phyloP scores from a whole-genome alignment of 1,284 basidiomycete genomes.

The Bjerkandera adusta region DNA sequence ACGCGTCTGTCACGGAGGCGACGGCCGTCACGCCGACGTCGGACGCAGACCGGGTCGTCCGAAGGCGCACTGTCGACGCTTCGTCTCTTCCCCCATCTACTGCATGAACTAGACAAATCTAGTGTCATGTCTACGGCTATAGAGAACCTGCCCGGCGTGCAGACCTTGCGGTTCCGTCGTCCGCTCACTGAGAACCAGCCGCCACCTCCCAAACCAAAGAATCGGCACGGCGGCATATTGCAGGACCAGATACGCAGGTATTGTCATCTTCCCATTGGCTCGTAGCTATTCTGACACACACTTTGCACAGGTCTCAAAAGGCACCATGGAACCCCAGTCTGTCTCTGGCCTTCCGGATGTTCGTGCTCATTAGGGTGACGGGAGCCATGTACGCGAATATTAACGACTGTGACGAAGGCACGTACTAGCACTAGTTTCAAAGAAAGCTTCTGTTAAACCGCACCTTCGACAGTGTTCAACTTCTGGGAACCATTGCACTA shows the following conservation, averaged over 20 bases:
- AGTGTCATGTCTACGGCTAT: conserved; percentile 19
- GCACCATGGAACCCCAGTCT: conserved; percentile 85
- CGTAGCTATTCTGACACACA: not conserved
- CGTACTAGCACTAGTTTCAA: conserved; percentile 13
- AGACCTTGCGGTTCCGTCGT: conserved; percentile 57
- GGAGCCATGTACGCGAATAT: conserved; percentile 96
- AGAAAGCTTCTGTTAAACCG: not conserved
- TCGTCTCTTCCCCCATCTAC: too few species aligned
- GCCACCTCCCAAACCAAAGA: conserved; percentile 29
- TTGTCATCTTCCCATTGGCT: not conserved
- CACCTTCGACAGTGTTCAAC: conserved; percentile 75
- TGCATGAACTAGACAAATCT: too few species aligned
- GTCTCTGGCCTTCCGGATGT: conserved; percentile 78
- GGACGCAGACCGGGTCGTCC: too few species aligned
- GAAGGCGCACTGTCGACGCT: too few species aligned
- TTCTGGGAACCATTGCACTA: conserved; percentile 99
- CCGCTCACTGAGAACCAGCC: conserved; percentile 35
- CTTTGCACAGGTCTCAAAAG: conserved; percentile 50
- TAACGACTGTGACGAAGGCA: conserved; percentile 96
- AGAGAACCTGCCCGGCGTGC: conserved; percentile 25
- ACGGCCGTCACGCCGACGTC: too few species aligned
- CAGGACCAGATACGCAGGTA: conserved; percentile 77
- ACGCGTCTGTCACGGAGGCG: too few species aligned
- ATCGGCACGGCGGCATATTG: conserved; percentile 62
- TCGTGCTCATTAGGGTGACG: conserved; percentile 81